Evolutionary conservation across 2,329 filamentous ascomycete genomes (phyloP).

Genomic region (Talaromyces sp.): DNA sequence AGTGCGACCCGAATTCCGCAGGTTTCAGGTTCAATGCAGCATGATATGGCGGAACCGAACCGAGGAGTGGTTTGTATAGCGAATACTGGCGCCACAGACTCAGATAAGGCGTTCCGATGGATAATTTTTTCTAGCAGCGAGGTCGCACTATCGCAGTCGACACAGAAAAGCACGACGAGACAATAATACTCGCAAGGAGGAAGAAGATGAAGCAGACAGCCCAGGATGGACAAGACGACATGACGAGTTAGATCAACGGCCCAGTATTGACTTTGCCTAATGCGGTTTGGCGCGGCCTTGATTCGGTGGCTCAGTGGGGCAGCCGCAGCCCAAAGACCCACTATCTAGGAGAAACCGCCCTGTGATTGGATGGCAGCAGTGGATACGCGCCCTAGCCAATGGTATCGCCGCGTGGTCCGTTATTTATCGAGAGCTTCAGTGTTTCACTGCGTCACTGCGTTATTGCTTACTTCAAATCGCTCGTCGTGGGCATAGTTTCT

Average conservation of each 20-base stretch:
- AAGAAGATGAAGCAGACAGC: neutral
- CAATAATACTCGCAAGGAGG: neutral
- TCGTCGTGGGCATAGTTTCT: too few relatives aligned
- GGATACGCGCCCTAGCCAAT: neutral
- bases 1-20: neutral
- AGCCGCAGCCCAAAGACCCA: neutral
- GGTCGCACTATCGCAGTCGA: neutral
- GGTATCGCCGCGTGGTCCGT: neutral
- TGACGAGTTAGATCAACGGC: neutral
- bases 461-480: neutral
- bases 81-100: slow-evolving; percentile 4
- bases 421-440: neutral
- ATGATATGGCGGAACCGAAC: neutral
- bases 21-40: neutral
- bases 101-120: neutral
- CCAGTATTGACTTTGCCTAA: neutral
- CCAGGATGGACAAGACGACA: neutral
- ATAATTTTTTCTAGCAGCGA: neutral
- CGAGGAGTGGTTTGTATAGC: neutral
- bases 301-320: neutral
- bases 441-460: neutral
- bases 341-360: neutral
- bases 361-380: neutral
- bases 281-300: neutral
- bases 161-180: neutral